Evolutionary conservation across 306 rosid genomes (phyloP), one percentile per base, ranked within the genome.

Genomic region (Albizia julibrissin): DNA sequence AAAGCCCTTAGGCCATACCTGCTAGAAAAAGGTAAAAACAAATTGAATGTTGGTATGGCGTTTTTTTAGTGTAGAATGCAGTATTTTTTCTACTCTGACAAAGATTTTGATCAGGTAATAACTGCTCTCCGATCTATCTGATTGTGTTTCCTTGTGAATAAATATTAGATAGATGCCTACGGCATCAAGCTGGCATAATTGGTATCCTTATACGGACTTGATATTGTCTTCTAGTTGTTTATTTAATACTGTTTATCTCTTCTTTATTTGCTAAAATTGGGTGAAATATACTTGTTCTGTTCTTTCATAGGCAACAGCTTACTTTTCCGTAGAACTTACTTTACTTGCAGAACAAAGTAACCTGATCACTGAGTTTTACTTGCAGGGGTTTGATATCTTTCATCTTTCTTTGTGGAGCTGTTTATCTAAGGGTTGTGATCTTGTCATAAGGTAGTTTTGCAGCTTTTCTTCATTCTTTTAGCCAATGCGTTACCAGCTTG

Each of bases 1-100:
- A 82, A 95, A 93, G 89, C 99, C 99, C 37, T 90, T 93, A 46
- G 98, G 99, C 52, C 92, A 89, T 54, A 78, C 91, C 79, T 95
- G 99, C 90, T 98, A 95, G 89, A 95, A 95, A 91, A 95, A 93
- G 98, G 99, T 95, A 43, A 84, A n/a, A 26, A n/a, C 74, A 81
- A 15, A 79, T 69, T 81, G 34, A 84, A 78, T 33, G 52, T 78
- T 72, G 6, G 3, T 24, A 6, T 12, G 50, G 11, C 19, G 59
- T 19, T n/a, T 18, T n/a, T 16, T 18, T 10, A 19, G 62, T 56
- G 62, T 56, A 8, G 62, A 54, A 54, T 26, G 67, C 27, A n/a
- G 43, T 22, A 26, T 24, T 29, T 24, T 74, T 69, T n/a, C n/a
- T n/a, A n/a, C n/a, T n/a, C 71, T 4, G 77, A 70, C 34, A 22